Base-by-base conservation (phyloP, 169 alveolate species). In the Theileria parva region DNA sequence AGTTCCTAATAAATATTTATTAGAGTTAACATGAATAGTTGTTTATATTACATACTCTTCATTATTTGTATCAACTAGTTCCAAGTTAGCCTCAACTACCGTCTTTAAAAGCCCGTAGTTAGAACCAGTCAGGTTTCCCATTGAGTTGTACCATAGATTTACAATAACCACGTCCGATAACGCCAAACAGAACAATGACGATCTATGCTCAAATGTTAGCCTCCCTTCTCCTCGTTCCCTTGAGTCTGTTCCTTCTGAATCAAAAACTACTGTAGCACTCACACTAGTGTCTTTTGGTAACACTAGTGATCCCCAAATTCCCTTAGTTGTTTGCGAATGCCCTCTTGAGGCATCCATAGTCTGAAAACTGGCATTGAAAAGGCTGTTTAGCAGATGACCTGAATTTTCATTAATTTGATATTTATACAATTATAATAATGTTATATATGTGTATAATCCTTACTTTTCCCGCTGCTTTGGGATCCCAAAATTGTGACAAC, bases 391-490 rank as follows among this genome's bases (percentile, higher is more conserved):
- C 53, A 95, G 74, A 50, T 94, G 86, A 67, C 95, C 95, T 91
- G 61, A 25, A 60, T 0, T 27, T 19, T 27, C 25, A 37, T 32
- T 23, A 74, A 30, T 9, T 17, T 23, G 66, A 3, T 25, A 74
- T 21, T 27, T 21, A 13, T 7, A 11, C 12, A 28, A 13, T 3
- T 19, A 25, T 19, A 21, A 30, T 55, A 4, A 28, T 32, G 37
- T 15, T 4, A 4, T 7, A 80, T 30, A 57, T 25, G 28, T 57
- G 32, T 57, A 19, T 8, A 63, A 63, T 63, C 23, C 0, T 78
- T 66, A 90, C 98, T 95, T 86, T 95, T 95, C 34, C 98, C 98
- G 79, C 97, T 95, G 84, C 96, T 92, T 84, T 95, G 98, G 48
- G 95, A 91, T 25, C 98, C 98, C 44, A 95, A 79, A 34, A 95